Evolutionary conservation across 495 filamentous ascomycete genomes (phyloP).

Genomic region (Extremus antarcticus): DNA sequence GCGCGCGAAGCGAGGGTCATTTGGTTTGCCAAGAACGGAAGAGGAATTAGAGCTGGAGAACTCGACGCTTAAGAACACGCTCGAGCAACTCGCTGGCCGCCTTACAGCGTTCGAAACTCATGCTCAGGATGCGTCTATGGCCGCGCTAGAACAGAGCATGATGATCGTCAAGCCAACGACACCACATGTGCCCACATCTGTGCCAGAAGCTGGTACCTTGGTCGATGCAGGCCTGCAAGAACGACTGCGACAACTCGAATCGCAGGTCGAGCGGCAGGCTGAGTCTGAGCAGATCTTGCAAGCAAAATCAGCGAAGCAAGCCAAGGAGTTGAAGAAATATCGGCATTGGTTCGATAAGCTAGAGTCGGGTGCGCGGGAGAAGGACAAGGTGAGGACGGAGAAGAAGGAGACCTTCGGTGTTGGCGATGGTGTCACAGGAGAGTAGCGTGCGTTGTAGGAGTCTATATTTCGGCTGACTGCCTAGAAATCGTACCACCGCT

Average conservation of each 20-base stretch:
- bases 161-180: constrained; percentile 30
- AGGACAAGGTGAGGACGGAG: constrained; percentile 7
- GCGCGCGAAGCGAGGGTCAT: constrained; percentile 1
- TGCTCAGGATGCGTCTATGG: constrained; percentile 69
- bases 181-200: background rate
- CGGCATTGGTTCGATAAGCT: constrained; percentile 73
- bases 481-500: constrained; percentile 41
- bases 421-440: background rate
- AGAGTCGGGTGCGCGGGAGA: constrained; percentile 66
- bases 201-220: constrained; percentile 29
- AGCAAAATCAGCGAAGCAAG: constrained; percentile 30
- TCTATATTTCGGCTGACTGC: no score
- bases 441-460: background rate
- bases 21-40: constrained; percentile 42
- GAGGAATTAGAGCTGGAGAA: constrained; percentile 84
- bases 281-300: constrained; percentile 46
- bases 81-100: constrained; percentile 67
- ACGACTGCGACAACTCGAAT: constrained; percentile 44
- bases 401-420: background rate
- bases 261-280: constrained; percentile 37
- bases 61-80: constrained; percentile 55
- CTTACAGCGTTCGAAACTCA: constrained; percentile 83
- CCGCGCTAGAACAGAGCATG: constrained; percentile 61
- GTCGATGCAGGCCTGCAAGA: constrained; percentile 19
- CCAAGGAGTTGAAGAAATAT: constrained; percentile 66